Evolutionary conservation across 148 eudicot genomes (phyloP), one percentile per base, ranked within the genome.

Genomic region (Nepenthes gracilis): DNA sequence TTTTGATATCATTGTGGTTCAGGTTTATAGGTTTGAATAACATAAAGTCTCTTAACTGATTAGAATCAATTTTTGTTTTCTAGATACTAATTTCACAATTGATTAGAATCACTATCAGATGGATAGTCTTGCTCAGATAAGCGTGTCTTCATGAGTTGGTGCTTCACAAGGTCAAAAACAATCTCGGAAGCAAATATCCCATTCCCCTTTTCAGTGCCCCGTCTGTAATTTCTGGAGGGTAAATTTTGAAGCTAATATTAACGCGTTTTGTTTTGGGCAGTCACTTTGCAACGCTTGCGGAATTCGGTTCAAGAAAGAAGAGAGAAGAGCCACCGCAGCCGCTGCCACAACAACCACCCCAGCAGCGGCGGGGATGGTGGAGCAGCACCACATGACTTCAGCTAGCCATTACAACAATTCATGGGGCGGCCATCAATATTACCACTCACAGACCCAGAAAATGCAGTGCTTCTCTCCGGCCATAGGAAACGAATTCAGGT

Each of bases 211-310:
- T 23, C 23, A 23, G 23, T 23, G 23, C 23, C 23, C 0, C 23
- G 23, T 23, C 23, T 23, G 23, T 23, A 23, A 23, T 23, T 23
- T 23, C 23, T 23, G 23, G 23, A 23, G 23, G 23, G 45, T 8
- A 40, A 40, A 40, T 49, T 49, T 2, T 49, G 10, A 49, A 49
- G 58, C 5, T 6, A 5, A 55, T 40, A 61, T 15, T 61, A 9
- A 33, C 6, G 34, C 0, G 12, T 49, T 2, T 51, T 35, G 36
- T 63, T 23, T 38, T 1, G 3, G 72, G 78, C 88, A 93, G 98
- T 93, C 98, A 3, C 77, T 93, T 12, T 93, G 98, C 85, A 93
- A 93, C 68, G 98, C 98, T 5, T 93, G 98, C 57, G 98, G 98
- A 58, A 93, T 93, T 55, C 78, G 98, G 68, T 93, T 67, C 84